phyloP scores from a whole-genome alignment of 2,329 filamentous ascomycete species.

The Monosporascus sp. region DNA sequence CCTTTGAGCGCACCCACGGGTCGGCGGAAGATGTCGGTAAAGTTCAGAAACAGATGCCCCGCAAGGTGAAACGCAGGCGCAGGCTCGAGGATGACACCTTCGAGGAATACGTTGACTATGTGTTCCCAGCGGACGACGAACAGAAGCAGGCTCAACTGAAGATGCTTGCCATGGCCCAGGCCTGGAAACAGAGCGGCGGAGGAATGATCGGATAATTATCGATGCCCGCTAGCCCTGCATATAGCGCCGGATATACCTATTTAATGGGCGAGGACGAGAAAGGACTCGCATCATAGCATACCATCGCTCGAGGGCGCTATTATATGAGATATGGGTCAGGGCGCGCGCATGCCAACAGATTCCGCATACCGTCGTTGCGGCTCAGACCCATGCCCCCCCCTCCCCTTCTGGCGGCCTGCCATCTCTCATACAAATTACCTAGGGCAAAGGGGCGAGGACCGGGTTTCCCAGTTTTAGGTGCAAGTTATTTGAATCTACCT shows the following conservation, averaged over 20 bases:
- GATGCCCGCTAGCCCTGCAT: not conserved
- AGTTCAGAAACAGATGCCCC: conserved; percentile 90
- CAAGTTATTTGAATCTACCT: no score
- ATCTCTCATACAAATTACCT: no score
- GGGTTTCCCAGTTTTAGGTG: no score
- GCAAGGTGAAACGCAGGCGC: conserved; percentile 85
- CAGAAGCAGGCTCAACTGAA: conserved; percentile 78
- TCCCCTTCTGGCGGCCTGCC: no score
- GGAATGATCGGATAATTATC: conserved; percentile 16
- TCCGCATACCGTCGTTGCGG: no score
- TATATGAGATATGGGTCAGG: no score
- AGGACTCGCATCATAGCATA: no score
- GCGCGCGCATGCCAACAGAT: no score
- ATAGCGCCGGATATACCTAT: not conserved
- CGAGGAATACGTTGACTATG: conserved; percentile 95
- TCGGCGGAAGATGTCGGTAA: conserved; percentile 67
- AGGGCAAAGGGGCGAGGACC: no score
- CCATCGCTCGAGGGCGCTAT: no score
- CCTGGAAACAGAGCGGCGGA: conserved; percentile 68
- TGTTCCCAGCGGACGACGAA: conserved; percentile 93
- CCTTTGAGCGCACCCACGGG: conserved; percentile 86
- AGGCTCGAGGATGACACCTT: conserved; percentile 88
- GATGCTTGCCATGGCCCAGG: conserved; percentile 77
- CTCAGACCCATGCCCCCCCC: no score
- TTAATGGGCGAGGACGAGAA: no score